phyloP scores from a whole-genome alignment of 768 basidiomycete species.

The Podaxis sp. region DNA sequence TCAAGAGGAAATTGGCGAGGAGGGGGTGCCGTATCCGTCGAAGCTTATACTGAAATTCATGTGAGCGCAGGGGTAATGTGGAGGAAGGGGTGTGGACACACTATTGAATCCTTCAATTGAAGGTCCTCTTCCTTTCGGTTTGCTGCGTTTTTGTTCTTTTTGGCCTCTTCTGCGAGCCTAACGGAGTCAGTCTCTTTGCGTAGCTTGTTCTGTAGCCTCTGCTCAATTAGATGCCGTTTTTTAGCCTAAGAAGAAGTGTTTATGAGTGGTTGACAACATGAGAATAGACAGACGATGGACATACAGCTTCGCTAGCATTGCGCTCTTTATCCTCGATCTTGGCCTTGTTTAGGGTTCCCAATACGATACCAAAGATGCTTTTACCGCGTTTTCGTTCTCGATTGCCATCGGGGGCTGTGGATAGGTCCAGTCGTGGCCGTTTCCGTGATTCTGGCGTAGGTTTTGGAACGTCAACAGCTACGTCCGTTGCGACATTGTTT shows the following conservation, averaged over 20 bases:
- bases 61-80: not conserved
- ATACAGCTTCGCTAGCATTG: constrained; percentile 79
- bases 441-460: constrained; percentile 52
- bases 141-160: constrained; percentile 73
- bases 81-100: constrained; percentile 31
- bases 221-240: constrained; percentile 79
- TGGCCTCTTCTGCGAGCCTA: constrained; percentile 80
- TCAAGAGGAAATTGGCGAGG: constrained; percentile 70
- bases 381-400: constrained; percentile 81
- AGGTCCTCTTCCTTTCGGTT: constrained; percentile 81
- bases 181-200: constrained; percentile 84
- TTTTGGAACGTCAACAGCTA: constrained; percentile 25
- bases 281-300: constrained; percentile 19
- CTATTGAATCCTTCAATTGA: constrained; percentile 77
- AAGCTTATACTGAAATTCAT: constrained; percentile 55
- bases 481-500: constrained; percentile 17
- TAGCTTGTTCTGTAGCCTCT: constrained; percentile 81
- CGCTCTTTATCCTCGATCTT: constrained; percentile 84
- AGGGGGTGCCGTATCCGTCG: constrained; percentile 68
- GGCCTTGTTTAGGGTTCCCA: constrained; percentile 83
- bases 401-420: constrained; percentile 30
- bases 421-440: constrained; percentile 71
- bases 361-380: constrained; percentile 80
- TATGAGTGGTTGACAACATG: not conserved
- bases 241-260: constrained; percentile 51